These are phyloP conservation scores for Fulvia fulva DNA, from an alignment of 2,329 filamentous ascomycete genomes.

Conservation along the genomic window DNA sequence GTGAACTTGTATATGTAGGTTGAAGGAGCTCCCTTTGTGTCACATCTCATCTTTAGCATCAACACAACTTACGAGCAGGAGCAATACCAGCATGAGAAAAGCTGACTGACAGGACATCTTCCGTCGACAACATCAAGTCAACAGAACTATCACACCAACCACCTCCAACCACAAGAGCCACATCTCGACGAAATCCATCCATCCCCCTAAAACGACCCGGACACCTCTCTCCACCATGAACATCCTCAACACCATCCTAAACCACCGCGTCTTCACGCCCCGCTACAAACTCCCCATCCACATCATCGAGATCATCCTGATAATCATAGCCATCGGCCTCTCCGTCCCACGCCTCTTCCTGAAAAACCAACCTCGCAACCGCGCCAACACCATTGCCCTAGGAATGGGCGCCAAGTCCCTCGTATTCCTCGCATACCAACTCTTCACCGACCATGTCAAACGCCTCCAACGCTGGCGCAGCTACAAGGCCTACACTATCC, in stretches of 20 bases:
- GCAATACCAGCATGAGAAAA: background rate
- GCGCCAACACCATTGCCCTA: conserved; percentile 16
- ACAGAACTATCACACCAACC: too few relatives aligned
- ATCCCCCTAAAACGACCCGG: too few relatives aligned
- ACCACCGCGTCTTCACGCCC: conserved; percentile 1
- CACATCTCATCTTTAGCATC: background rate
- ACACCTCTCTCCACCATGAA: background rate
- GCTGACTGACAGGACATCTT: too few relatives aligned
- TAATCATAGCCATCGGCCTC: conserved; percentile 12
- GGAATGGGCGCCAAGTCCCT: conserved; percentile 36
- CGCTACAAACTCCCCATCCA: conserved; percentile 16
- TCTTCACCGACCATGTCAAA: conserved; percentile 37
- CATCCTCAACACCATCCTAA: too few relatives aligned
- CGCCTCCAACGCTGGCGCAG: conserved; percentile 37
- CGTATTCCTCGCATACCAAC: conserved; percentile 40
- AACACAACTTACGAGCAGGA: background rate
- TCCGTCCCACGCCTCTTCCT: conserved; percentile 16
- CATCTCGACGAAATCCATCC: too few relatives aligned
- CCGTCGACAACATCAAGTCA: background rate
- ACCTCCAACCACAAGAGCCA: too few relatives aligned
- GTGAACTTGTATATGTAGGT: background rate
- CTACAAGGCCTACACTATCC: conserved; percentile 40
- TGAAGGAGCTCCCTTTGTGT: background rate
- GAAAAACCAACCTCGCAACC: conserved; percentile 14
- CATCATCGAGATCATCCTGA: conserved; percentile 14